These are phyloP conservation scores for Pythium phragmiticola DNA, from an alignment of 352 stramenopile genomes.

Conservation along the genomic window DNA sequence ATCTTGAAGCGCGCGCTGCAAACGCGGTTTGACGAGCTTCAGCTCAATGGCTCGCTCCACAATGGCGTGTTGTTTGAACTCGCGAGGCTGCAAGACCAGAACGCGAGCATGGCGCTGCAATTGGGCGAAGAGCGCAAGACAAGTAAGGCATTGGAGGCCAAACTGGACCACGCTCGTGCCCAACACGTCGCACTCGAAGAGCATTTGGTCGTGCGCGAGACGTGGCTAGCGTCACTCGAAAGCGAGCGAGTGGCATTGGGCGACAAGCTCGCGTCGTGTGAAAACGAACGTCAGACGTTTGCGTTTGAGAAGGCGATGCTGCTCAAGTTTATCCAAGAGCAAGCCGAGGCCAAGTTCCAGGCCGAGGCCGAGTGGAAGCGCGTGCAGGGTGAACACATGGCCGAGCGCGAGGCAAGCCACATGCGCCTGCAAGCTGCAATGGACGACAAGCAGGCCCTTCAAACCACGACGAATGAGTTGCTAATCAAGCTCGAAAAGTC, in stretches of 20 bases:
- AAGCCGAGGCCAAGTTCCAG: slow-evolving; percentile 67
- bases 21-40: slow-evolving; percentile 58
- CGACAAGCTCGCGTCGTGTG: slow-evolving; percentile 39
- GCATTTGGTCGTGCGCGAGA: slow-evolving; percentile 48
- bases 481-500: slow-evolving; percentile 34
- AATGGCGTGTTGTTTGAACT: slow-evolving; percentile 79
- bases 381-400: slow-evolving; percentile 41
- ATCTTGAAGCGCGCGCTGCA: slow-evolving; percentile 75
- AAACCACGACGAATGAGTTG: slow-evolving; percentile 33
- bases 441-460: slow-evolving; percentile 45
- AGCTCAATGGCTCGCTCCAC: slow-evolving; percentile 69
- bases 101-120: slow-evolving; percentile 57
- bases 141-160: slow-evolving; percentile 31
- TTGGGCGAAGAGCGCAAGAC: slow-evolving; percentile 52
- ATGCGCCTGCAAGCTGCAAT: slow-evolving; percentile 35
- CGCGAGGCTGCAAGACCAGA: slow-evolving; percentile 67
- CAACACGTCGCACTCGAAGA: slow-evolving; percentile 52
- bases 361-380: slow-evolving; percentile 54
- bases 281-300: slow-evolving; percentile 50
- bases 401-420: slow-evolving; percentile 36
- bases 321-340: slow-evolving; percentile 74
- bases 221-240: slow-evolving; percentile 52
- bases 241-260: slow-evolving; percentile 44
- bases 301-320: slow-evolving; percentile 72
- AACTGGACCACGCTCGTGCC: slow-evolving; percentile 31